Percentiles rank a stretch among this genome's conserved stretches.
Evolutionary conservation across 2,329 filamentous ascomycete species (phyloP).

Genomic region (Chalara sp.): DNA sequence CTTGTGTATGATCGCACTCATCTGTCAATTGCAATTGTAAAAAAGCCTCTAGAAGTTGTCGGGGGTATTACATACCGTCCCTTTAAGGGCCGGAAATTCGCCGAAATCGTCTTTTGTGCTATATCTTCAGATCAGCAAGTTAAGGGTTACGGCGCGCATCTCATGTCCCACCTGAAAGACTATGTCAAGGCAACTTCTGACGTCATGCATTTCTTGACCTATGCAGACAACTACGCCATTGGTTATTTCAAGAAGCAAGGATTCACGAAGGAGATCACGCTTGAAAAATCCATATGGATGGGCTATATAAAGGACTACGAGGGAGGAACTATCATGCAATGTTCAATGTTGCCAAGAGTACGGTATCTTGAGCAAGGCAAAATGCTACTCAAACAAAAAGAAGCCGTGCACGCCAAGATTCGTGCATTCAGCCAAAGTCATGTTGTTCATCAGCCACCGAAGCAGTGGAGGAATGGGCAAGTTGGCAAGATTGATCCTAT

Average conservation of each 20-base stretch:
- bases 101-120: conserved; percentile 97
- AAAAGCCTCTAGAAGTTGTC: conserved; percentile 91
- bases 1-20: conserved; percentile 97
- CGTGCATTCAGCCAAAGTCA: conserved; percentile 85
- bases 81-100: conserved; percentile 86
- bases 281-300: conserved; percentile 92
- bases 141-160: conserved; percentile 93
- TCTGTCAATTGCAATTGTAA: conserved; percentile 93
- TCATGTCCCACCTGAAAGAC: conserved; percentile 97
- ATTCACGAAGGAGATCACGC: conserved; percentile 96
- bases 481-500: conserved; percentile 75
- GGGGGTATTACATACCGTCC: conserved; percentile 95
- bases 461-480: conserved; percentile 72
- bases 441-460: conserved; percentile 76
- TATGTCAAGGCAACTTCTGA: conserved; percentile 95
- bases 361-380: conserved; percentile 88
- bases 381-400: conserved; percentile 96
- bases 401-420: conserved; percentile 91
- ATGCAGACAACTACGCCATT: conserved; percentile 97
- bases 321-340: conserved; percentile 98
- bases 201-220: conserved; percentile 98
- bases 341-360: conserved; percentile 90
- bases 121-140: conserved; percentile 98
- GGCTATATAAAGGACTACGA: conserved; percentile 99
- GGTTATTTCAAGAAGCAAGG: conserved; percentile 99